A percentile compares a stretch with the other conserved stretches of the same genome.
Conservation (phyloP, 2,329 filamentous ascomycete species). For the Cadophora luteo-olivacea region DNA sequence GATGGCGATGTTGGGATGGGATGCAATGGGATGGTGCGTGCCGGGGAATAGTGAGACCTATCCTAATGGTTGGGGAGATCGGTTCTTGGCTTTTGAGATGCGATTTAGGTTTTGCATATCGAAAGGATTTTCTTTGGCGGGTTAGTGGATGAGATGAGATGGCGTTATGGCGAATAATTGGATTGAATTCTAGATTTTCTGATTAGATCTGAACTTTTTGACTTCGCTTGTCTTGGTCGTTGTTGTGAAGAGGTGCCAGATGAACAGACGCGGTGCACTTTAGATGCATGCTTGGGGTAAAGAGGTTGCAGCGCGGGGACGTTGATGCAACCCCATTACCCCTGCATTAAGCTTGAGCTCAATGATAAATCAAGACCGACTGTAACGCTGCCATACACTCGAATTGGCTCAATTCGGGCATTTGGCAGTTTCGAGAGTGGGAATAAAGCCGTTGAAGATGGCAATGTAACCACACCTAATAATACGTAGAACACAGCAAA, state of each 20-base stretch:
- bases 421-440: neutral
- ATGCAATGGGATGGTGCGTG: neutral
- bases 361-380: neutral
- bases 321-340: neutral
- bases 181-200: neutral
- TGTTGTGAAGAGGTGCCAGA: neutral
- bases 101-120: neutral
- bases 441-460: neutral
- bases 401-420: neutral
- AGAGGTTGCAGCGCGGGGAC: neutral
- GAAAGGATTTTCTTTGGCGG: neutral
- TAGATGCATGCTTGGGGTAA: neutral
- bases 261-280: neutral
- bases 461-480: neutral
- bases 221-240: neutral
- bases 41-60: neutral
- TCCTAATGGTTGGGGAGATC: slow-evolving; percentile 7
- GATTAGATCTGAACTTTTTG: neutral
- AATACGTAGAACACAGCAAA: neutral
- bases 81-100: neutral
- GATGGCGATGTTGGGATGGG: neutral
- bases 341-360: no score
- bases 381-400: neutral
- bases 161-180: neutral
- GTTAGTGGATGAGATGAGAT: neutral